Evolutionary conservation across 768 basidiomycete species (phyloP).

Genomic region (Agrocybe praecox): DNA sequence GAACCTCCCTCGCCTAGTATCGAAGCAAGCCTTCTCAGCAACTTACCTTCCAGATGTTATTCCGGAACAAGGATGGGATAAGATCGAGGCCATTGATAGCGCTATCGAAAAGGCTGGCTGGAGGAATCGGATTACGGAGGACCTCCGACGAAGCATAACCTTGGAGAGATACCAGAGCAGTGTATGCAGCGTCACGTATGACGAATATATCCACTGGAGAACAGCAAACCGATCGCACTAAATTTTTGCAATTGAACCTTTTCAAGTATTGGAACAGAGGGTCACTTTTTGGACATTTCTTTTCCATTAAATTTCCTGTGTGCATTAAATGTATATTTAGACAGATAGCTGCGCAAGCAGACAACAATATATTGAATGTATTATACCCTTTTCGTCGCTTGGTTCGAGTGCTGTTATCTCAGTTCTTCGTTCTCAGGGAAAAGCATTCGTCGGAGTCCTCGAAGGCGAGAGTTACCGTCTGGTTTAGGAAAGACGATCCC

Average conservation of each 20-base stretch:
- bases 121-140: slow-evolving; percentile 80
- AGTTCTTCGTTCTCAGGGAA: slow-evolving; percentile 25
- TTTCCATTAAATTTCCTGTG: neutral
- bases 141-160: slow-evolving; percentile 72
- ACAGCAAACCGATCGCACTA: slow-evolving; percentile 33
- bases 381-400: neutral
- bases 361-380: slow-evolving; percentile 4
- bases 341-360: slow-evolving; percentile 3
- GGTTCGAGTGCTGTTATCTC: neutral
- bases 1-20: slow-evolving; percentile 54
- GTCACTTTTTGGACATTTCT: neutral
- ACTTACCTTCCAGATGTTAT: slow-evolving; percentile 95
- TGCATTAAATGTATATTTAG: slow-evolving; percentile 2
- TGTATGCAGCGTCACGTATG: slow-evolving; percentile 68
- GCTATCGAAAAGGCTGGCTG: slow-evolving; percentile 95
- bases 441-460: slow-evolving; percentile 36
- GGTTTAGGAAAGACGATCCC: slow-evolving; percentile 44
- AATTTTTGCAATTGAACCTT: neutral
- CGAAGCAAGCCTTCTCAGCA: slow-evolving; percentile 71
- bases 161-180: slow-evolving; percentile 85
- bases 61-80: slow-evolving; percentile 92
- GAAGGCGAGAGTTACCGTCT: slow-evolving; percentile 39
- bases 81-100: slow-evolving; percentile 86
- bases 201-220: slow-evolving; percentile 80
- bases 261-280: neutral